Evolutionary conservation across 2,329 filamentous ascomycete species (phyloP).

Genomic region (Aspergillus chevalieri): DNA sequence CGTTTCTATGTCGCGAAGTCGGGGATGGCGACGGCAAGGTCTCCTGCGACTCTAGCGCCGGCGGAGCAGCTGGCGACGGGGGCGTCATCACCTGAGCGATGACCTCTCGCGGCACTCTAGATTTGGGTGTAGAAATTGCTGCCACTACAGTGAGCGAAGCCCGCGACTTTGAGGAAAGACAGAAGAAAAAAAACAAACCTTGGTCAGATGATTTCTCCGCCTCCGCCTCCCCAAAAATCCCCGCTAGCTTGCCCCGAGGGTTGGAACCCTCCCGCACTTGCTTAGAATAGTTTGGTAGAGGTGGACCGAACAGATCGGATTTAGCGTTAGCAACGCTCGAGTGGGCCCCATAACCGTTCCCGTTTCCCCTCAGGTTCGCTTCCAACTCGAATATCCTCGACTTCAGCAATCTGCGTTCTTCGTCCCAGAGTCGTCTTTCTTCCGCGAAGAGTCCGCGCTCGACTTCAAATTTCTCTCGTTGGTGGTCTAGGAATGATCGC

Average conservation of each 20-base stretch:
- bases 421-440: slow-evolving; percentile 40
- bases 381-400: slow-evolving; percentile 39
- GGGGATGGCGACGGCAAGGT: slow-evolving; percentile 6
- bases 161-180: not conserved
- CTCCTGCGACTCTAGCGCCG: slow-evolving; percentile 22
- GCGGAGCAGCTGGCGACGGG: slow-evolving; percentile 25
- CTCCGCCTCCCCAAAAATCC: slow-evolving; percentile 38
- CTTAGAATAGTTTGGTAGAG: slow-evolving; percentile 5
- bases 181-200: not conserved
- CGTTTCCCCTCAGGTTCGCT: slow-evolving; percentile 17
- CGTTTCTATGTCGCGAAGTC: slow-evolving; percentile 22
- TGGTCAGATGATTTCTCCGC: slow-evolving; percentile 13
- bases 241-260: slow-evolving; percentile 33
- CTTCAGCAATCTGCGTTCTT: slow-evolving; percentile 37
- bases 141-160: slow-evolving; percentile 8
- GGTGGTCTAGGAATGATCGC: slow-evolving; percentile 32
- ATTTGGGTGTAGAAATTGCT: slow-evolving; percentile 38
- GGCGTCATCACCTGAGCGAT: slow-evolving; percentile 40
- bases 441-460: slow-evolving; percentile 37
- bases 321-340: slow-evolving; percentile 7
- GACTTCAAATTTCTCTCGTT: slow-evolving; percentile 33
- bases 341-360: slow-evolving; percentile 4
- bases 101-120: slow-evolving; percentile 38
- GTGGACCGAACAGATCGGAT: slow-evolving; percentile 12
- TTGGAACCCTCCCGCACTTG: slow-evolving; percentile 43